Percentiles rank a stretch among this genome's conserved stretches.
These are phyloP conservation scores for Candida hispaniensis DNA, from an alignment of 805 yeast species.

Conservation along the genomic window DNA sequence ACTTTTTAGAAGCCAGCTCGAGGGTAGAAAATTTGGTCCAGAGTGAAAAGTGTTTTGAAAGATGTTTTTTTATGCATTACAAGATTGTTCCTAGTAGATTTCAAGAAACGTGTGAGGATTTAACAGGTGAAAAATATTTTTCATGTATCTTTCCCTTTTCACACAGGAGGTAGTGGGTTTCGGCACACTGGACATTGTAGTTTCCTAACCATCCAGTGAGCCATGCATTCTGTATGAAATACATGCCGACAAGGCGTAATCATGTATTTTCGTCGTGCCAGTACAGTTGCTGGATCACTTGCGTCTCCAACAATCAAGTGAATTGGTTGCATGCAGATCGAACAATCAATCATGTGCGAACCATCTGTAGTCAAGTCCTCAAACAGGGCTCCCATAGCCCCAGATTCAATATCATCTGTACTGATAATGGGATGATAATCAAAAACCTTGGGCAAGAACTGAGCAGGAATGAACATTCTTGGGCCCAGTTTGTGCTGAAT, in stretches of 20 bases:
- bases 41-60: too few species aligned
- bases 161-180: conserved; percentile 71
- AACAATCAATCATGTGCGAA: conserved; percentile 53
- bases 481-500: conserved; percentile 66
- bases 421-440: conserved; percentile 66
- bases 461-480: conserved; percentile 70
- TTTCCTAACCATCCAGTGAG: conserved; percentile 87
- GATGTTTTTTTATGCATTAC: background rate
- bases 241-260: conserved; percentile 87
- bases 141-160: too few species aligned
- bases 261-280: conserved; percentile 31
- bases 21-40: too few species aligned
- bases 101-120: too few species aligned
- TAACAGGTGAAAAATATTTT: too few species aligned
- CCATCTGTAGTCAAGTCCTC: conserved; percentile 6
- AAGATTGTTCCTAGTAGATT: too few species aligned
- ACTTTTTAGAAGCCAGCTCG: background rate
- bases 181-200: conserved; percentile 93
- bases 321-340: conserved; percentile 81
- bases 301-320: conserved; percentile 33
- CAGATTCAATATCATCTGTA: conserved; percentile 50
- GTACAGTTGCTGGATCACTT: conserved; percentile 24
- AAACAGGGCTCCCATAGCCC: conserved; percentile 27
- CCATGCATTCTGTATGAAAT: conserved; percentile 82
- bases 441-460: conserved; percentile 67